These are phyloP conservation scores for Aspergillus ruber DNA, from an alignment of 2,329 filamentous ascomycete genomes.

Conservation along the genomic window DNA sequence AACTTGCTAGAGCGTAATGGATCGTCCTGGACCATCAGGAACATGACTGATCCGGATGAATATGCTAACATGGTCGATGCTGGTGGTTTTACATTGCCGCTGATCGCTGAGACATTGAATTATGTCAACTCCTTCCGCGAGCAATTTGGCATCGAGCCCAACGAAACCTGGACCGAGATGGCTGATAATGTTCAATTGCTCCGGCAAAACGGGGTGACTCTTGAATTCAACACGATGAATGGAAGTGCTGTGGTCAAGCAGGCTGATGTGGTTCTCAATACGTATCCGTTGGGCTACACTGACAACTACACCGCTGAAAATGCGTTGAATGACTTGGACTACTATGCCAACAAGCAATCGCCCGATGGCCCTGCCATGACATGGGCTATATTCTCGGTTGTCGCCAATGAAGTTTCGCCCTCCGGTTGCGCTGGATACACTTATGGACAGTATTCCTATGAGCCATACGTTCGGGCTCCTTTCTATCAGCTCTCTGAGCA, in stretches of 20 bases:
- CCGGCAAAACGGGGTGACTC: conserved; percentile 54
- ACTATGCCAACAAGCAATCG: conserved; percentile 64
- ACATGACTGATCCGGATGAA: conserved; percentile 69
- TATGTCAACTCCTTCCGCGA: conserved; percentile 53
- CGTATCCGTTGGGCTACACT: conserved; percentile 57
- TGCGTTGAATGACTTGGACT: conserved; percentile 56
- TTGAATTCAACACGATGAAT: conserved; percentile 62
- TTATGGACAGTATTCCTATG: conserved; percentile 57
- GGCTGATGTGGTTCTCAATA: conserved; percentile 62
- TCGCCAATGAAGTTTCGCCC: conserved; percentile 58
- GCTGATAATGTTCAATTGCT: conserved; percentile 52
- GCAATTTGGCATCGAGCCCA: conserved; percentile 49
- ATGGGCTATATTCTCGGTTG: conserved; percentile 62
- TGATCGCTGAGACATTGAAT: conserved; percentile 51
- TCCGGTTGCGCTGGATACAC: conserved; percentile 64
- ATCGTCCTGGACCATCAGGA: conserved; percentile 48
- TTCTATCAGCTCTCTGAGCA: conserved; percentile 69
- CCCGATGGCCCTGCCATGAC: conserved; percentile 66
- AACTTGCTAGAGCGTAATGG: conserved; percentile 57
- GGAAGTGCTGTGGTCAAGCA: conserved; percentile 62
- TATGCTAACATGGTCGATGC: conserved; percentile 63
- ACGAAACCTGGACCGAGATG: conserved; percentile 54
- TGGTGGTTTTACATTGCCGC: conserved; percentile 61
- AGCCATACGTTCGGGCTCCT: conserved; percentile 59
- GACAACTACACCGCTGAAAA: conserved; percentile 46